These are phyloP conservation scores for Oryza nivara DNA, from an alignment of 176 grass and related monocot species.

Conservation along the genomic window DNA sequence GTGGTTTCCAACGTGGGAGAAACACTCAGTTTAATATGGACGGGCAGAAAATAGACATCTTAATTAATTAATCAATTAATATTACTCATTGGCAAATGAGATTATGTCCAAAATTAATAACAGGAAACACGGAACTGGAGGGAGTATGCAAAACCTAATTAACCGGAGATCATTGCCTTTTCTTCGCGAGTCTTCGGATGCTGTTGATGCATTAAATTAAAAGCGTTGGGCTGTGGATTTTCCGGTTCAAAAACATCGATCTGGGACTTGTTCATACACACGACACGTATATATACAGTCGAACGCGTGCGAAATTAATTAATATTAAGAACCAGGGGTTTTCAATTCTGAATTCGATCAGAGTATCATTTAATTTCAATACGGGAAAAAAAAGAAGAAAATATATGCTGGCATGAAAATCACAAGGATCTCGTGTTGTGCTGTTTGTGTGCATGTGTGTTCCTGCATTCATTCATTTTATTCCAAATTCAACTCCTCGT, in stretches of 20 bases:
- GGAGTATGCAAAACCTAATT: too few species aligned
- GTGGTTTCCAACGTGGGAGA: too few species aligned
- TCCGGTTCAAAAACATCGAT: not conserved
- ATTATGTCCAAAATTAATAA: too few species aligned
- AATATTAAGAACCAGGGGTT: not conserved
- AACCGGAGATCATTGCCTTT: not conserved
- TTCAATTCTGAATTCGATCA: too few species aligned
- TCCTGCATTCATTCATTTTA: not conserved
- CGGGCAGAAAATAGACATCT: too few species aligned
- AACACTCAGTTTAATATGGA: too few species aligned
- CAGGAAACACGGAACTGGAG: too few species aligned
- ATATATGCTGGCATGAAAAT: not conserved
- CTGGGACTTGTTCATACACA: not conserved
- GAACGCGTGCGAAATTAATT: not conserved
- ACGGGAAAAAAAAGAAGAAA: not conserved
- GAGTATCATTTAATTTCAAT: not conserved
- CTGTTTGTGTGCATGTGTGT: too few species aligned
- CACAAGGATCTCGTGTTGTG: conserved; percentile 1
- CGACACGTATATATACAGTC: not conserved
- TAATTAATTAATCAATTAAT: too few species aligned
- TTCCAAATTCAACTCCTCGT: not conserved
- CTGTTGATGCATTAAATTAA: not conserved
- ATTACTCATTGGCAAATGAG: too few species aligned
- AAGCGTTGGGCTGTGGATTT: not conserved
- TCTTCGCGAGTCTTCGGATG: not conserved